Evolutionary conservation across 371 early-diverging fungal genomes (phyloP), one percentile per base, ranked within the genome.

Genomic region (Blastocladiella emersonii): DNA sequence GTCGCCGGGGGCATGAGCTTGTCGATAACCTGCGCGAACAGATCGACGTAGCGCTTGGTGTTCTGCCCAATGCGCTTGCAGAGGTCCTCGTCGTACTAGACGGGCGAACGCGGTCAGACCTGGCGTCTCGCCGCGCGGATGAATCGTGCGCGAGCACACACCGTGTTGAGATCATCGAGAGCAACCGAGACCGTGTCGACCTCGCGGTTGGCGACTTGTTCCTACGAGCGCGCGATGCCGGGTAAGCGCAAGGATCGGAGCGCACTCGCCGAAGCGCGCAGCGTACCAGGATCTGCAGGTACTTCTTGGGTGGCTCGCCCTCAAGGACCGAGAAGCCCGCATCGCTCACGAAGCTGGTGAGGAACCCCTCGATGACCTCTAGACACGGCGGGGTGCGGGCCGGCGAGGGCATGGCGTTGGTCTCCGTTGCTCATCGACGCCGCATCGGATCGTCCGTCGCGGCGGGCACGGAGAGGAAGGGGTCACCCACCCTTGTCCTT

Each of bases 41-140:
- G 74, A 56, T 85, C 83, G 27, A 87, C 73, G 72, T 93, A 96
- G 48, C 88, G 85, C 68, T 85, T 87, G 30, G 93, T 83, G 76
- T 96, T 96, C 66, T 21, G 37, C 19, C 27, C 34, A 55, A 27
- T 23, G 36, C 35, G 25, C 30, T 21, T 34, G 55, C 49, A 27
- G 34, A 62, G 48, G 44, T 34, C n/a, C 19, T 25, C 25, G 43
- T 34, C 34, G 19, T 37, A 45, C 56, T 37, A 25, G 6, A 56
- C 3, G 25, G 36, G 27, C 32, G 13, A 63, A 39, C 5, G 8
- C 8, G 39, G 13, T 39, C 39, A 39, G 39, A 39, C 5, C 13
- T 39, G 8, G 39, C 8, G 13, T 8, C 13, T 5, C 39, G 8
- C 39, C 5, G 13, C 39, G 39, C 5, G 39, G 13, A 39, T 39